Evolutionary conservation across 768 basidiomycete genomes (phyloP), one percentile per base, ranked within the genome.

Genomic region (Dendrothele bispora): DNA sequence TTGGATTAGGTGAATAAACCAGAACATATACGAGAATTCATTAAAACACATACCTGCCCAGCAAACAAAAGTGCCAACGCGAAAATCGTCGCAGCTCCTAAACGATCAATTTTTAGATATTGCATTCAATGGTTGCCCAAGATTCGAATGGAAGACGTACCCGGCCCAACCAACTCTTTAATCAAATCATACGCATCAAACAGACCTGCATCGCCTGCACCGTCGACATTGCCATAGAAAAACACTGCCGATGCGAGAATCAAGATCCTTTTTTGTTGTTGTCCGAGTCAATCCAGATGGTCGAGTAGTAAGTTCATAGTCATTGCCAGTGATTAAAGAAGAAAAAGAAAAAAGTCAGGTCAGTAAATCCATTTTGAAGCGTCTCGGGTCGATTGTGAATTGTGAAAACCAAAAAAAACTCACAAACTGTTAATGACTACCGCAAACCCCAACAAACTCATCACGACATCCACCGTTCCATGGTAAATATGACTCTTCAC

Each of bases 111-210:
- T 17, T n/a, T n/a, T n/a, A n/a, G n/a, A n/a, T 21, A 27, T 48
- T 5, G 28, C 30, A 26, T 10, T 5, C n/a, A n/a, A 28, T n/a
- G 7, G n/a, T n/a, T n/a, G n/a, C n/a, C n/a, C n/a, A n/a, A n/a
- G n/a, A n/a, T 45, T 7, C 7, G 20, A 7, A 53, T 50, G 15
- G n/a, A 14, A n/a, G 18, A 57, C 82, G 38, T 63, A 82, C 89
- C 75, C 61, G 78, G 69, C 5, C 92, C 91, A 37, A 97, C 77
- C 37, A 75, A 63, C 18, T 71, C 58, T n/a, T 69, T 68, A 28
- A 98, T 85, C 21, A 95, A 70, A 27, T 79, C 74, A 64, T 93
- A 83, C 1, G 93, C 91, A 59, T 91, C 91, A 57, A 92, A 92
- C 5, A 97, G 71, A 61, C 82, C 88, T 2, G 91, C 90, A n/a